Conservation (phyloP, 768 basidiomycete species). For the Dictyophora rubrovolvata region DNA sequence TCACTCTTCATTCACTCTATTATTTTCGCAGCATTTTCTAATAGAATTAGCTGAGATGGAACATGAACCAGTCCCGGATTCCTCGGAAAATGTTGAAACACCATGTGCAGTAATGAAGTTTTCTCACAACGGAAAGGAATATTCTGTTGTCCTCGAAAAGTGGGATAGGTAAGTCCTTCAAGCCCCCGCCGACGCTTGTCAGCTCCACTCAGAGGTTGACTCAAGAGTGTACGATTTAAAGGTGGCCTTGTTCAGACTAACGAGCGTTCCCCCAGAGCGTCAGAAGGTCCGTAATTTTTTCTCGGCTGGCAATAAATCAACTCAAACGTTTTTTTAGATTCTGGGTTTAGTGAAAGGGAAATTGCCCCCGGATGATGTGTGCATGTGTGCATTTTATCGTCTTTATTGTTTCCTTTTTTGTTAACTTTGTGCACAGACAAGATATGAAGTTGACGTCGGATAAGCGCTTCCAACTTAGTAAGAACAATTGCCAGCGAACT, state of each 20-base stretch:
- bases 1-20: too few species aligned
- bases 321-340: slow-evolving; percentile 24
- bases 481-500: not conserved
- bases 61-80: not conserved
- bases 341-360: slow-evolving; percentile 79
- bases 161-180: slow-evolving; percentile 52
- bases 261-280: slow-evolving; percentile 70
- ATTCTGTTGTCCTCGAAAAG: slow-evolving; percentile 57
- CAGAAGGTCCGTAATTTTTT: slow-evolving; percentile 43
- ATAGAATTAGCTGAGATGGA: not conserved
- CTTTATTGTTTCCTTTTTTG: slow-evolving; percentile 8
- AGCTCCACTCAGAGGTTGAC: slow-evolving; percentile 3
- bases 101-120: slow-evolving; percentile 57
- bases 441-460: slow-evolving; percentile 48
- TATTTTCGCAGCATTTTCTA: too few species aligned
- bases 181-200: not conserved
- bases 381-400: slow-evolving; percentile 33
- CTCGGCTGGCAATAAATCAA: not conserved
- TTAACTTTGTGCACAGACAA: slow-evolving; percentile 26
- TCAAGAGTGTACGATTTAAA: slow-evolving; percentile 75
- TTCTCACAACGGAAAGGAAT: slow-evolving; percentile 62
- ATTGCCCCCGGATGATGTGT: slow-evolving; percentile 62
- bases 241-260: slow-evolving; percentile 51
- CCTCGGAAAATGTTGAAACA: slow-evolving; percentile 14
- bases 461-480: slow-evolving; percentile 64